These are phyloP conservation scores for Thelonectria rubi DNA, from an alignment of 2,329 filamentous ascomycete genomes.

Conservation along the genomic window DNA sequence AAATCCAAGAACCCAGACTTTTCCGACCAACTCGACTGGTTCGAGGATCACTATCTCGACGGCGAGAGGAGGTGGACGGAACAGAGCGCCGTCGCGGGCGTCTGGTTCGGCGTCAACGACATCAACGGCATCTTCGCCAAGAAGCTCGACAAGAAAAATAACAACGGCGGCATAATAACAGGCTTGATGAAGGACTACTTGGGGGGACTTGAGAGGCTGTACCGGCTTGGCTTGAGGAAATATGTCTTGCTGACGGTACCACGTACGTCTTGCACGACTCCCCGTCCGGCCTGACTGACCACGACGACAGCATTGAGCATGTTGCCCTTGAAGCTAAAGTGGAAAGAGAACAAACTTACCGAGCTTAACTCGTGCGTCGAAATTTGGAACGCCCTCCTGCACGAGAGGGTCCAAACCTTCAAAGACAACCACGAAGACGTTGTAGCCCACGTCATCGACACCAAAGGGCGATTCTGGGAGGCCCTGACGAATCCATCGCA, in stretches of 20 bases:
- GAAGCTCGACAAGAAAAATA: background rate
- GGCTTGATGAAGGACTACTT: background rate
- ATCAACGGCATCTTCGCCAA: conserved; percentile 8
- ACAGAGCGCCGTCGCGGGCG: background rate
- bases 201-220: conserved; percentile 3
- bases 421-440: background rate
- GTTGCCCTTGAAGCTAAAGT: conserved; percentile 6
- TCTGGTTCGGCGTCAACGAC: conserved; percentile 13
- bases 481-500: background rate
- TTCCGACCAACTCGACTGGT: conserved; percentile 6
- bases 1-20: conserved; percentile 10
- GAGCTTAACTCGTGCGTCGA: conserved; percentile 5
- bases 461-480: conserved; percentile 2
- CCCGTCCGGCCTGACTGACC: background rate
- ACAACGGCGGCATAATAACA: background rate
- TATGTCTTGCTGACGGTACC: conserved; percentile 4
- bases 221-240: conserved; percentile 3
- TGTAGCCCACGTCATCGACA: conserved; percentile 5
- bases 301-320: conserved; percentile 4
- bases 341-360: conserved; percentile 6
- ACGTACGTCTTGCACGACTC: background rate
- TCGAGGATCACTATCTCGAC: conserved; percentile 2
- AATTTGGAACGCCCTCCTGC: conserved; percentile 4
- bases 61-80: conserved; percentile 4
- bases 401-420: conserved; percentile 1